A percentile compares a stretch with the other conserved stretches of the same genome.
These are phyloP conservation scores for Xylaria sp. DNA, from an alignment of 2,329 filamentous ascomycete species.

Conservation along the genomic window DNA sequence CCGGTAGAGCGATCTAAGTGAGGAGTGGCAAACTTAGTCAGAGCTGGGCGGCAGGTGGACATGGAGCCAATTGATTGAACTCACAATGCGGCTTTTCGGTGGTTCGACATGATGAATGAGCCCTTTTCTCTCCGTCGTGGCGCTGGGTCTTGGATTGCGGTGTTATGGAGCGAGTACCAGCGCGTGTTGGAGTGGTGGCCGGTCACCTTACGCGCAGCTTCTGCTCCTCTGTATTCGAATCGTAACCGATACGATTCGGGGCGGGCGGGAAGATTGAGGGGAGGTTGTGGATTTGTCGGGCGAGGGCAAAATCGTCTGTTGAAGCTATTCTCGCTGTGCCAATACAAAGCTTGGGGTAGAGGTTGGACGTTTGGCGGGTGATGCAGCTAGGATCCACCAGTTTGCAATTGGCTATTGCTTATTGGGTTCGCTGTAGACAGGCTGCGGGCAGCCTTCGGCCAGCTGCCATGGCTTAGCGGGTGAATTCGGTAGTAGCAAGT, in stretches of 20 bases:
- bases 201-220: conserved; percentile 3
- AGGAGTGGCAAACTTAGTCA: conserved; percentile 32
- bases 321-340: conserved; percentile 30
- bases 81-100: conserved; percentile 63
- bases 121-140: conserved; percentile 27
- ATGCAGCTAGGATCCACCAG: conserved; percentile 22
- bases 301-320: conserved; percentile 19
- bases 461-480: conserved; percentile 16
- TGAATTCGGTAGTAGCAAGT: conserved; percentile 34
- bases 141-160: conserved; percentile 13
- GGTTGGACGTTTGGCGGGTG: conserved; percentile 15
- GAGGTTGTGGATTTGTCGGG: conserved; percentile 12
- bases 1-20: conserved; percentile 79
- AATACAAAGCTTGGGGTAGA: conserved; percentile 23
- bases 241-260: background rate
- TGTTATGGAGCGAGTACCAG: conserved; percentile 26
- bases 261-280: background rate
- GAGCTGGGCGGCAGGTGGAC: conserved; percentile 3
- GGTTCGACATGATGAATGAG: conserved; percentile 55
- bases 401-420: conserved; percentile 19
- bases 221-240: background rate
- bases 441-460: background rate
- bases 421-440: conserved; percentile 13
- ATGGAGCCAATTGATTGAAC: conserved; percentile 41
- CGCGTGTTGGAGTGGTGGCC: conserved; percentile 20